A percentile compares a stretch with the other conserved stretches of the same genome.
Evolutionary conservation across 129 eudicot genomes (phyloP).

Genomic region (Mikania micrantha): DNA sequence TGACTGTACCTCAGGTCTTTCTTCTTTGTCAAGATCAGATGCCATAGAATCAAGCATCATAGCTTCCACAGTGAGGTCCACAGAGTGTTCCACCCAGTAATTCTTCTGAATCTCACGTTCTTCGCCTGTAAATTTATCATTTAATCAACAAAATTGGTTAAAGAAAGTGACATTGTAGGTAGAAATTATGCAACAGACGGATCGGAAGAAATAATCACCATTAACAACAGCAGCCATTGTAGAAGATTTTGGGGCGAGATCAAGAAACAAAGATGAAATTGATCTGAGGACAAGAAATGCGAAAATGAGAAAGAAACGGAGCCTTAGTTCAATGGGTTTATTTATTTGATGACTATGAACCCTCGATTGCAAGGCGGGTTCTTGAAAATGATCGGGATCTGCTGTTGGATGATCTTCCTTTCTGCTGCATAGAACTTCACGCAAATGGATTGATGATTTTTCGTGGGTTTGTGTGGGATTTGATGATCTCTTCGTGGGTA

Average conservation of each 20-base stretch:
- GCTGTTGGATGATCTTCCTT: conserved; percentile 44
- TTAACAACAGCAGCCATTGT: conserved; percentile 39
- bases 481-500: no score
- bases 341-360: conserved; percentile 39
- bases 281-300: not conserved
- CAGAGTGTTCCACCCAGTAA: conserved; percentile 54
- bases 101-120: conserved; percentile 84
- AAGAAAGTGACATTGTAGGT: not conserved
- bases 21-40: conserved; percentile 76
- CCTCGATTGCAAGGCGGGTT: conserved; percentile 84
- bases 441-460: conserved; percentile 3
- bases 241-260: not conserved
- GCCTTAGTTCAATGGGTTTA: not conserved
- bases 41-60: conserved; percentile 23
- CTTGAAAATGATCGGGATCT: conserved; percentile 77
- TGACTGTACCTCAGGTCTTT: conserved; percentile 19
- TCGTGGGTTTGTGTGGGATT: conserved; percentile 12
- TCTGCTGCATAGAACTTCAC: conserved; percentile 54
- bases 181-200: not conserved
- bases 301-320: conserved; percentile 4
- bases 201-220: conserved; percentile 27
- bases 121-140: conserved; percentile 24
- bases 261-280: not conserved
- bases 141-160: conserved; percentile 4
- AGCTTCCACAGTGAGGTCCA: not conserved